A percentile compares a stretch with the other conserved stretches of the same genome.
Evolutionary conservation across 257 asterid genomes (phyloP).

Genomic region (Voacanga thouarsii): DNA sequence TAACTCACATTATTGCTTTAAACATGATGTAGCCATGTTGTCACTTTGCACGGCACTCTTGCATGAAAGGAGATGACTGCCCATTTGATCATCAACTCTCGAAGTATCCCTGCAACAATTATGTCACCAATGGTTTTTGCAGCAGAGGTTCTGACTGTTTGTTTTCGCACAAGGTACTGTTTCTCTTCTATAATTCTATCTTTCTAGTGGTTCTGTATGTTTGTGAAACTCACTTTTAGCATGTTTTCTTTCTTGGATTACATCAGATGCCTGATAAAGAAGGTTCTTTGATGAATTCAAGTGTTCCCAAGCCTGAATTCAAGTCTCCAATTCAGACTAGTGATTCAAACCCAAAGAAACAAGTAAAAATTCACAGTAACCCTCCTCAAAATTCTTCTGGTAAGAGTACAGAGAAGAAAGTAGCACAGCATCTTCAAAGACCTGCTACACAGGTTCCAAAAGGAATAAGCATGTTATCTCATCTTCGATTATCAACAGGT

Average conservation of each 20-base stretch:
- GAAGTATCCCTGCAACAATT: constrained; percentile 76
- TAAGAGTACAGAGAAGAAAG: constrained; percentile 31
- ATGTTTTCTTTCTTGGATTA: constrained; percentile 14
- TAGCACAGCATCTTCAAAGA: constrained; percentile 27
- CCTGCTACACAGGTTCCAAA: constrained; percentile 46
- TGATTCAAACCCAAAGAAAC: constrained; percentile 34
- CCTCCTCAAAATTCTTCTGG: constrained; percentile 28
- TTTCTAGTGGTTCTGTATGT: constrained; percentile 10
- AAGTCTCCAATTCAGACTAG: constrained; percentile 34
- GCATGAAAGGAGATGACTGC: constrained; percentile 97
- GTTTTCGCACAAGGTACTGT: constrained; percentile 79
- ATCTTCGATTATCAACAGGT: constrained; percentile 27
- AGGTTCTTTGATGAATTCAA: constrained; percentile 29
- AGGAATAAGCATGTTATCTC: constrained; percentile 56
- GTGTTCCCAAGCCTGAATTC: constrained; percentile 31
- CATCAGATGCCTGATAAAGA: constrained; percentile 45
- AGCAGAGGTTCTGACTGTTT: constrained; percentile 74
- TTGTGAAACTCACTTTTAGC: not conserved
- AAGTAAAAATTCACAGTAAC: constrained; percentile 21
- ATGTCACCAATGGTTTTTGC: constrained; percentile 62
- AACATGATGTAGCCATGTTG: constrained; percentile 71
- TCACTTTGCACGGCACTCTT: constrained; percentile 80
- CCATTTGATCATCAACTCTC: constrained; percentile 90
- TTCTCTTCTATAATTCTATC: constrained; percentile 18
- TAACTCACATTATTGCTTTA: constrained; percentile 1